Percentiles rank a stretch among this genome's conserved stretches.
These are phyloP conservation scores for Plasmodium berghei DNA, from an alignment of 169 alveolate species.

Conservation along the genomic window DNA sequence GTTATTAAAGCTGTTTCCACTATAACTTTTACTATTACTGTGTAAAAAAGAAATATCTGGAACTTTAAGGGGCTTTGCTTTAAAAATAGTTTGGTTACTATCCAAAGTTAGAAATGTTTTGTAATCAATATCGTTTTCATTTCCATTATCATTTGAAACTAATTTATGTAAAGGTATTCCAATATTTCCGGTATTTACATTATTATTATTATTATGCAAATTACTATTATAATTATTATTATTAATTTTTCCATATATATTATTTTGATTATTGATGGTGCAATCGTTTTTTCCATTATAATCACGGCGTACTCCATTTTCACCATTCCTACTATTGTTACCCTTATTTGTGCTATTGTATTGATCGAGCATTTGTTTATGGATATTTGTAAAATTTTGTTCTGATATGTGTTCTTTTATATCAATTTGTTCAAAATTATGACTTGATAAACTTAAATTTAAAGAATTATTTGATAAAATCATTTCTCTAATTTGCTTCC, in stretches of 20 bases:
- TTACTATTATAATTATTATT: slow-evolving; percentile 1
- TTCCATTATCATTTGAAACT: neutral
- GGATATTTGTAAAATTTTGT: slow-evolving; percentile 8
- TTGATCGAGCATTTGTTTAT: slow-evolving; percentile 9
- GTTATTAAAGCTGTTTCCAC: neutral
- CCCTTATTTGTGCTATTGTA: neutral
- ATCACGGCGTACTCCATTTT: neutral
- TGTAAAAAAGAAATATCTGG: slow-evolving; percentile 67
- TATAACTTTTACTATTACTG: slow-evolving; percentile 32
- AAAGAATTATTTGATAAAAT: slow-evolving; percentile 51
- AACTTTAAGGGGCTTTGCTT: slow-evolving; percentile 55
- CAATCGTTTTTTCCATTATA: slow-evolving; percentile 1
- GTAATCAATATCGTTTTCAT: slow-evolving; percentile 67
- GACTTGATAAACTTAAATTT: slow-evolving; percentile 67
- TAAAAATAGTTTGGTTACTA: slow-evolving; percentile 55
- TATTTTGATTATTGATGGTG: slow-evolving; percentile 4
- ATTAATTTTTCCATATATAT: neutral
- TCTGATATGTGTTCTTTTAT: slow-evolving; percentile 11
- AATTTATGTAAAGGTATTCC: slow-evolving; percentile 6
- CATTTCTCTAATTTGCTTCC: slow-evolving; percentile 65
- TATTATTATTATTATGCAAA: neutral
- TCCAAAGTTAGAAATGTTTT: slow-evolving; percentile 64
- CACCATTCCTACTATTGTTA: neutral
- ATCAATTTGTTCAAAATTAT: slow-evolving; percentile 23
- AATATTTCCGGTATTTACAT: slow-evolving; percentile 14